Conservation (phyloP, 208 protist species). For the Trypanosoma congolense region DNA sequence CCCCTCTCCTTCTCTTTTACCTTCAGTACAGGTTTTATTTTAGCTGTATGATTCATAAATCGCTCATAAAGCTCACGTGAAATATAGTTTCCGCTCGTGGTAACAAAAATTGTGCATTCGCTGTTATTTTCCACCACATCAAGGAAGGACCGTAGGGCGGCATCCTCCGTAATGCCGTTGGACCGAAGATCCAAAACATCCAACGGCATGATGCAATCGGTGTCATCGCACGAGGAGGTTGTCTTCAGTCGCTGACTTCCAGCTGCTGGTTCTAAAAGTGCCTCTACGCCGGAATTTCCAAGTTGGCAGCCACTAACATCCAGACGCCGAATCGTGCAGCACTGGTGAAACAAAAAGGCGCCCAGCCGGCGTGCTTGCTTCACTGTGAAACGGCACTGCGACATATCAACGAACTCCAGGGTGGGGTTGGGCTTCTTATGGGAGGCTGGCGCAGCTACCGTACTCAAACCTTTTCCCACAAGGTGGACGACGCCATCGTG, state of each 20-base stretch:
- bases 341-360: slow-evolving; percentile 22
- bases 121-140: slow-evolving; percentile 3
- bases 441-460: neutral
- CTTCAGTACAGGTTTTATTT: neutral
- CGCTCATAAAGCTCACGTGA: slow-evolving; percentile 5
- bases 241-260: slow-evolving; percentile 2
- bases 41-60: neutral
- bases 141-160: slow-evolving; percentile 2
- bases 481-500: neutral
- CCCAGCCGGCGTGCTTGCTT: slow-evolving; percentile 15
- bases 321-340: slow-evolving; percentile 21
- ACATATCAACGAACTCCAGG: slow-evolving; percentile 33
- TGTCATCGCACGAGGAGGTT: neutral
- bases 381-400: slow-evolving; percentile 17
- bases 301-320: slow-evolving; percentile 27
- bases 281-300: slow-evolving; percentile 19
- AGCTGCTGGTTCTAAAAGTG: slow-evolving; percentile 1
- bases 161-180: slow-evolving; percentile 32
- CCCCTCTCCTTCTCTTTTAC: neutral
- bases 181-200: slow-evolving; percentile 26
- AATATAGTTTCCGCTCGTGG: slow-evolving; percentile 17
- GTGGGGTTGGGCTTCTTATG: neutral
- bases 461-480: neutral
- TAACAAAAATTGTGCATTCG: slow-evolving; percentile 5
- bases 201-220: neutral